phyloP scores from a whole-genome alignment of 768 basidiomycete species.

The Coprinopsis strossmayeri region DNA sequence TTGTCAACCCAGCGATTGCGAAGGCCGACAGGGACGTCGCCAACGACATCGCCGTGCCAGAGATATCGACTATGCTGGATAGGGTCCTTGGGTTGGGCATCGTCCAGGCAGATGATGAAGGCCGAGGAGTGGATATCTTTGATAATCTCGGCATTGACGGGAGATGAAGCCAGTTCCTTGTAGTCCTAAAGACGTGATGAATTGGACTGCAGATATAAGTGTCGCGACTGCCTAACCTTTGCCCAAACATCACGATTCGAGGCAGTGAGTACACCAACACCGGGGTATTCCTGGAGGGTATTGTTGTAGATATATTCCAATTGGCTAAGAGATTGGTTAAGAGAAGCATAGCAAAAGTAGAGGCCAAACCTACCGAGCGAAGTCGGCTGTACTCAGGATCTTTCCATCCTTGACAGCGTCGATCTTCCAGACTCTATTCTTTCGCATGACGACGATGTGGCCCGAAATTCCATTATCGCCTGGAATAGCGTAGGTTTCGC shows the following conservation, averaged over 20 bases:
- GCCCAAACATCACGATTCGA: constrained; percentile 87
- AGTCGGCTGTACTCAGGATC: constrained; percentile 57
- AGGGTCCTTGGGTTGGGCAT: constrained; percentile 41
- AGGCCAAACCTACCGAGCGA: constrained; percentile 45
- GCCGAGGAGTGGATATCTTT: constrained; percentile 79
- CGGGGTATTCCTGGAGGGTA: constrained; percentile 56
- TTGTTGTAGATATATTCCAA: constrained; percentile 66
- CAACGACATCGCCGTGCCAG: constrained; percentile 73
- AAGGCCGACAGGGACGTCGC: constrained; percentile 46
- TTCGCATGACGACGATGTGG: constrained; percentile 81
- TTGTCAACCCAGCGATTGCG: constrained; percentile 87
- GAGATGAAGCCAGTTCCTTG: constrained; percentile 47
- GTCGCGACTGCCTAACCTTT: no score
- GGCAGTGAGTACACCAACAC: constrained; percentile 71
- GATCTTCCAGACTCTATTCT: constrained; percentile 81
- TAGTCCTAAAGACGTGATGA: constrained; percentile 45
- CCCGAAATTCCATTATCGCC: constrained; percentile 58
- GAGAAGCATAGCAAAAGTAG: neutral
- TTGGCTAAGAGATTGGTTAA: constrained; percentile 42
- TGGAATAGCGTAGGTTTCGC: constrained; percentile 54
- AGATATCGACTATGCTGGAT: constrained; percentile 61
- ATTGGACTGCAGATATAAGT: neutral
- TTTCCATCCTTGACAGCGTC: constrained; percentile 47
- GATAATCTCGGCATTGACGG: constrained; percentile 59
- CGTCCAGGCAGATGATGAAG: constrained; percentile 78